phyloP scores from a whole-genome alignment of 768 basidiomycete genomes.

The Boletus pseudopeckii region DNA sequence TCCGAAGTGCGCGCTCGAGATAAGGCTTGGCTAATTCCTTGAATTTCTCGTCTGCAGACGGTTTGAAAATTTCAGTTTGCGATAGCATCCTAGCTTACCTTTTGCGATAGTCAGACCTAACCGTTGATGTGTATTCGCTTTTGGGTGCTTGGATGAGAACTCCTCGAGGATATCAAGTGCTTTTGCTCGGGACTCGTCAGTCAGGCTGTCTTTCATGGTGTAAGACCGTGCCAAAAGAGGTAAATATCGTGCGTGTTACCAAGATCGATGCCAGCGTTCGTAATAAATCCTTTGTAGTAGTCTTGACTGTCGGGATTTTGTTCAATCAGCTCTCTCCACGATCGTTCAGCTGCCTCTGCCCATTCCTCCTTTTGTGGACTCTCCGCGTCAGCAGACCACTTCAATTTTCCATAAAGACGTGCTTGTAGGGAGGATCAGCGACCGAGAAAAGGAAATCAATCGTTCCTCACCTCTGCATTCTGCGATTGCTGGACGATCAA shows the following conservation, averaged over 20 bases:
- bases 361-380: constrained; percentile 29
- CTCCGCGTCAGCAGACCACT: constrained; percentile 7
- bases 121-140: constrained; percentile 68
- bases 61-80: neutral
- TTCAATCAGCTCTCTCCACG: constrained; percentile 78
- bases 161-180: constrained; percentile 57
- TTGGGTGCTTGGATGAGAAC: constrained; percentile 61
- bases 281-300: constrained; percentile 75
- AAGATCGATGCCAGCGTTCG: constrained; percentile 60
- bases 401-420: constrained; percentile 66
- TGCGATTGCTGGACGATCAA: constrained; percentile 67
- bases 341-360: constrained; percentile 69
- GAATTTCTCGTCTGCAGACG: constrained; percentile 60
- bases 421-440: constrained; percentile 44
- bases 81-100: constrained; percentile 32
- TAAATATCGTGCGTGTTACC: constrained; percentile 40
- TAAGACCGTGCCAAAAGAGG: constrained; percentile 12
- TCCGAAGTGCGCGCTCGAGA: constrained; percentile 63
- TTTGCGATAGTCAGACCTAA: constrained; percentile 66
- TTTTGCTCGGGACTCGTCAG: constrained; percentile 48
- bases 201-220: constrained; percentile 34
- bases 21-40: constrained; percentile 61
- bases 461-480: constrained; percentile 57
- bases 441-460: neutral
- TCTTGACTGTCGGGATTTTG: constrained; percentile 81